These are phyloP conservation scores for Athelia sp. DNA, from an alignment of 1,284 basidiomycete genomes.

Conservation along the genomic window DNA sequence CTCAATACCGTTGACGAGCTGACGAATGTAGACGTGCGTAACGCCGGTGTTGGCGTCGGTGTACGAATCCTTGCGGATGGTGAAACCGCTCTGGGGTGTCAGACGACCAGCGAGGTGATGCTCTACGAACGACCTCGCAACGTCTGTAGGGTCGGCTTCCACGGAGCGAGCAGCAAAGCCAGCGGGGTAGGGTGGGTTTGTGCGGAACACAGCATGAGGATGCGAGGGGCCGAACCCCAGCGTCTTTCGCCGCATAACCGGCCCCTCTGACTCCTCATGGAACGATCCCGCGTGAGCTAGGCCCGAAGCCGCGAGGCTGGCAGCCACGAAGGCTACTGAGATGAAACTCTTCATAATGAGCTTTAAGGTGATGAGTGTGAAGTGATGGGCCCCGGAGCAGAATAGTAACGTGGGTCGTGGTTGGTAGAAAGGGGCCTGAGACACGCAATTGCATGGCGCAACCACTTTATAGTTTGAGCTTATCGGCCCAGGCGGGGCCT, in stretches of 20 bases:
- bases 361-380: background rate
- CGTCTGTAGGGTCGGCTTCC: slow-evolving; percentile 44
- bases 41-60: slow-evolving; percentile 81
- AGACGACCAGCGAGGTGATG: slow-evolving; percentile 37
- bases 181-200: slow-evolving; percentile 39
- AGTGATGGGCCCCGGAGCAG: background rate
- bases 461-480: no score
- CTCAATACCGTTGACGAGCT: slow-evolving; percentile 79
- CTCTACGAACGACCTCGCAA: slow-evolving; percentile 58
- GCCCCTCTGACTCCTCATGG: slow-evolving; percentile 17
- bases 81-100: slow-evolving; percentile 39
- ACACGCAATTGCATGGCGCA: background rate
- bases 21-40: slow-evolving; percentile 80
- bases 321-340: slow-evolving; percentile 25
- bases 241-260: slow-evolving; percentile 59
- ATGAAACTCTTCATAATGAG: slow-evolving; percentile 26
- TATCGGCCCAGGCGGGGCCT: no score
- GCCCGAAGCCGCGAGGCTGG: slow-evolving; percentile 28
- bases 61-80: slow-evolving; percentile 78
- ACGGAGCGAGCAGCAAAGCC: slow-evolving; percentile 33
- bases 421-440: background rate
- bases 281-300: slow-evolving; percentile 21
- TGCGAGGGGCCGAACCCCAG: slow-evolving; percentile 76
- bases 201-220: slow-evolving; percentile 64
- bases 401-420: background rate